phyloP scores from a whole-genome alignment of 192 early-diverging fungal genomes.

The Lunasporangiospora selenospora region DNA sequence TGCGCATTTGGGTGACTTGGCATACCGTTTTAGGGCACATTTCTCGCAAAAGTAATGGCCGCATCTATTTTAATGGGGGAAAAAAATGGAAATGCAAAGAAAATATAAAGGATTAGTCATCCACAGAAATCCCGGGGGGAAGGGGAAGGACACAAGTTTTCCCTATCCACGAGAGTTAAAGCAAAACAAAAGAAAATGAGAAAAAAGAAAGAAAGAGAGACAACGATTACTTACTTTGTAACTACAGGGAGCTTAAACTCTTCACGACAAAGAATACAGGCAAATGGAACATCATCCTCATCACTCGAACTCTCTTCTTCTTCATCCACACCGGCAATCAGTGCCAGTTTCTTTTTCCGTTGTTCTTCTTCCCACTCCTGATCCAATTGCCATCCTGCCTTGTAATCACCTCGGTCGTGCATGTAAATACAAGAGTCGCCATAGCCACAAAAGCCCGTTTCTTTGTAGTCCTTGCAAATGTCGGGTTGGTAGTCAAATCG shows the following conservation, averaged over 20 bases:
- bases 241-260: slow-evolving; percentile 90
- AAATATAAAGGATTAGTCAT: neutral
- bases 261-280: slow-evolving; percentile 91
- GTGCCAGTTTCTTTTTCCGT: slow-evolving; percentile 63
- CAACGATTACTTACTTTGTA: slow-evolving; percentile 68
- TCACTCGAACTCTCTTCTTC: slow-evolving; percentile 52
- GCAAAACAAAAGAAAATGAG: slow-evolving; percentile 13
- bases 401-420: slow-evolving; percentile 98
- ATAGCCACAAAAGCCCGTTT: slow-evolving; percentile 95
- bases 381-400: slow-evolving; percentile 97
- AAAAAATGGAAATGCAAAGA: slow-evolving; percentile 7
- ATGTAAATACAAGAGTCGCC: slow-evolving; percentile 98
- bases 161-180: too few relatives aligned
- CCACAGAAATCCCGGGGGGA: too few relatives aligned
- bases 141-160: too few relatives aligned
- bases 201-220: slow-evolving; percentile 8
- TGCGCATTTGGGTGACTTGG: slow-evolving; percentile 89
- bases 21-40: slow-evolving; percentile 87
- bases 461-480: slow-evolving; percentile 99
- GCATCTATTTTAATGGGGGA: slow-evolving; percentile 60
- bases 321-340: slow-evolving; percentile 57
- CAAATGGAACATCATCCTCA: slow-evolving; percentile 89
- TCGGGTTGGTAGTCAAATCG: slow-evolving; percentile 98
- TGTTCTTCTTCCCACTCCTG: slow-evolving; percentile 95
- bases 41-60: slow-evolving; percentile 96